Evolutionary conservation across 129 eudicot genomes (phyloP).

Genomic region (Pseudognaphalium luteoalbum): DNA sequence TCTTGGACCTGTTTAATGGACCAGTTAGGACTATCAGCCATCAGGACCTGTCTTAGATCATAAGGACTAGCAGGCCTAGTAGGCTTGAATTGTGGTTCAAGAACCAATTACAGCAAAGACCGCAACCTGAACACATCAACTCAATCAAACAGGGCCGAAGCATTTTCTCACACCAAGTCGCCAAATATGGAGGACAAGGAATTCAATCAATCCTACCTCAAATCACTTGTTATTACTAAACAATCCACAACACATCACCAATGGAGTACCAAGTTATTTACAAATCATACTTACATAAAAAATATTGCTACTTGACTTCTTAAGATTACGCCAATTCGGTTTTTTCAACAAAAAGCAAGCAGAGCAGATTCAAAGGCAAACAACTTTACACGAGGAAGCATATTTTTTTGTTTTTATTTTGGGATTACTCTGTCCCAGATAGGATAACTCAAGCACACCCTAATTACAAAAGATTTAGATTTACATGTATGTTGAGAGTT

Average conservation of each 20-base stretch:
- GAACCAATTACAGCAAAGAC: neutral
- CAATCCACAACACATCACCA: conserved; percentile 19
- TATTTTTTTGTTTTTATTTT: neutral
- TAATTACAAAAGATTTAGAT: conserved; percentile 24
- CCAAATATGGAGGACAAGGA: too few species aligned
- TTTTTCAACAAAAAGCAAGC: conserved; percentile 4
- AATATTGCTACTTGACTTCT: conserved; percentile 6
- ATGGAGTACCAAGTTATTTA: conserved; percentile 23
- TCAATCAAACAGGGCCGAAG: neutral
- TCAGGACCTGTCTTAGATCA: neutral
- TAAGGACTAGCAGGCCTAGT: neutral
- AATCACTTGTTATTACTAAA: conserved; percentile 25
- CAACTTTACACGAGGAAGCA: conserved; percentile 45
- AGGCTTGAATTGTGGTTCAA: neutral
- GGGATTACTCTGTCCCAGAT: neutral
- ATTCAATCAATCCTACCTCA: neutral
- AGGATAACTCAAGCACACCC: conserved; percentile 33
- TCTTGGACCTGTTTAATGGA: neutral
- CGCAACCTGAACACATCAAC: neutral
- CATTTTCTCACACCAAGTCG: neutral
- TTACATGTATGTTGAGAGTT: conserved; percentile 30
- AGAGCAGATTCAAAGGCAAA: conserved; percentile 17
- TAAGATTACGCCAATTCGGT: neutral
- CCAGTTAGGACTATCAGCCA: neutral
- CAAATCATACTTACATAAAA: conserved; percentile 15